A percentile compares a stretch with the other conserved stretches of the same genome.
phyloP scores from a whole-genome alignment of 108 stramenopile species.

The Epithemia pelagica region DNA sequence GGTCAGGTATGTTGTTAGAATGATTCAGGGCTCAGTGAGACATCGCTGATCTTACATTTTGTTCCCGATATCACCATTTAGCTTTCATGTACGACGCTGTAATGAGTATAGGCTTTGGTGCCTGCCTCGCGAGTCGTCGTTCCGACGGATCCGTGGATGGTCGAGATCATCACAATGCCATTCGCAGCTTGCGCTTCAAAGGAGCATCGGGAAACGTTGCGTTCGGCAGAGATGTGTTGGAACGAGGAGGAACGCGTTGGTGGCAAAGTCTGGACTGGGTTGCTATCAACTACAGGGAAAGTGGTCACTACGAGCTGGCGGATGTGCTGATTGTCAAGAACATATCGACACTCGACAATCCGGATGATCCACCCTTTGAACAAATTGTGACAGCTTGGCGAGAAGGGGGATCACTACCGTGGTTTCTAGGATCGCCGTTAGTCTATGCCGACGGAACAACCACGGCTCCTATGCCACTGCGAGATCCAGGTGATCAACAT shows the following conservation, averaged over 20 bases:
- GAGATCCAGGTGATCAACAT: background rate
- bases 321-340: too few relatives aligned
- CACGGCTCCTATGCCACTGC: background rate
- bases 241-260: background rate
- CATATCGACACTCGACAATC: too few relatives aligned
- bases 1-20: background rate
- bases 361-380: too few relatives aligned
- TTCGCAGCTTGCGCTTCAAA: background rate
- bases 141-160: conserved; percentile 1
- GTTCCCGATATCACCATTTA: too few relatives aligned
- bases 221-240: background rate
- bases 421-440: background rate
- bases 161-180: conserved; percentile 1
- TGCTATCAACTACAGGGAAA: background rate
- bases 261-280: background rate
- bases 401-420: too few relatives aligned
- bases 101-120: conserved; percentile 10
- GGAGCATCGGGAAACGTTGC: conserved; percentile 1
- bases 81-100: conserved; percentile 13
- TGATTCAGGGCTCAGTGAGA: too few relatives aligned
- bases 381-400: background rate
- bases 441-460: background rate
- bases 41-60: too few relatives aligned
- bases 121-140: background rate
- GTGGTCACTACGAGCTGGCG: too few relatives aligned